Base-by-base conservation (phyloP, 805 yeast genomes). In the Crinitomyces ghanaensis region DNA sequence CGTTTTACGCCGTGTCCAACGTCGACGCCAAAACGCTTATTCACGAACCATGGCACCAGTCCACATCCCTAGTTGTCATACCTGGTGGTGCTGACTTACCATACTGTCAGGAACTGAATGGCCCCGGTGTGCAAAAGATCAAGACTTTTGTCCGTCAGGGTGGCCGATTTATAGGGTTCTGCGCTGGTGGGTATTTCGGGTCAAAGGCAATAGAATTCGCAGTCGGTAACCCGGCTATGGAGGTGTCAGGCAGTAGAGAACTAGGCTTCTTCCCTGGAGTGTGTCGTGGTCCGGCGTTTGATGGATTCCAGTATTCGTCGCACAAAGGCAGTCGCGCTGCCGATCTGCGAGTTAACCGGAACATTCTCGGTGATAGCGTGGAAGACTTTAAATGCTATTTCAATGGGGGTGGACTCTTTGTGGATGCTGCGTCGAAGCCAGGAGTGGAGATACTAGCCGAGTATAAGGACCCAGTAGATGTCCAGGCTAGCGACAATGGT, bases 61-160 rank as follows among this genome's bases (percentile, higher is more conserved):
- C 81, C 48, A 81, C 96, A 0, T 62, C 93, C 0, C 60, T 82
- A 42, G 51, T 91, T 27, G 94, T 85, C 1, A 55, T 91, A 18
- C 99, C 98, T 0, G 99, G 98, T 3, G 99, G 99, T 5, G 96
- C 97, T 1, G 98, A 91, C 52, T 59, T 84, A 32, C 96, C 96
- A 0, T 72, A 77, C 44, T 82, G 94, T 42, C 62, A 66, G 33
- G 71, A 68, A 3, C 66, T 93, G 41, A 75, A 78, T 48, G 88
- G 93, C 1, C 57, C 56, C 2, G 83, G 85, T 0, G 81, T 77
- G 46, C 47, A 58, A 6, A 60, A 64, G 24, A 81, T 84, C 40
- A 54, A 59, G 18, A 71, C 71, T 31, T 84, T 66, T 44, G 84
- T 84, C 1, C 62, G 73, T 19, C 62, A 64, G 35, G 98, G 97